Evolutionary conservation across 2,329 filamentous ascomycete species (phyloP).

Genomic region (Sporothrix dimorphospora): DNA sequence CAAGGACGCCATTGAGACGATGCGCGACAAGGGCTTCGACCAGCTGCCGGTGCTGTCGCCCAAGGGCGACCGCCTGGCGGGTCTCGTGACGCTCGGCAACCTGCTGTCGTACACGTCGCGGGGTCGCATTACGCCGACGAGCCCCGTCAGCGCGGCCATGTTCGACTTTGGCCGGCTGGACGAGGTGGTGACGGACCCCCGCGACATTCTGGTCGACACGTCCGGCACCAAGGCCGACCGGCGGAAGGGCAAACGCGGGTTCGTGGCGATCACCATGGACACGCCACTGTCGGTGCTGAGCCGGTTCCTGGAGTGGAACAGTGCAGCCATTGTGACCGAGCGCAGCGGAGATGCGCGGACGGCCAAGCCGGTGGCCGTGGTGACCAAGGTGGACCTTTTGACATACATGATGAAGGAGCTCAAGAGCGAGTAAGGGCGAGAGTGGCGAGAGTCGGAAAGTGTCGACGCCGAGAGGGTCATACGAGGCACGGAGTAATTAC

Average conservation of each 20-base stretch:
- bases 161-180: slow-evolving; percentile 89
- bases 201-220: slow-evolving; percentile 55
- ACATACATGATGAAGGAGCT: slow-evolving; percentile 80
- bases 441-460: neutral
- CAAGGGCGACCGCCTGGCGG: slow-evolving; percentile 73
- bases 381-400: slow-evolving; percentile 94
- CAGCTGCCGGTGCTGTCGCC: slow-evolving; percentile 87
- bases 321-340: slow-evolving; percentile 91
- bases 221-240: slow-evolving; percentile 26
- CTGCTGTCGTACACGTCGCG: slow-evolving; percentile 87
- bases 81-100: slow-evolving; percentile 93
- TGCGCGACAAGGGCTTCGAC: slow-evolving; percentile 98
- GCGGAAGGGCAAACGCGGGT: slow-evolving; percentile 62
- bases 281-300: slow-evolving; percentile 82
- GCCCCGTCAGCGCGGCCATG: slow-evolving; percentile 85
- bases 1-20: slow-evolving; percentile 90
- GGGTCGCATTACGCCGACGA: slow-evolving; percentile 74
- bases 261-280: slow-evolving; percentile 91
- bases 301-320: slow-evolving; percentile 98
- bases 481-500: neutral
- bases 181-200: slow-evolving; percentile 88
- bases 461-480: neutral
- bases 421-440: slow-evolving; percentile 42
- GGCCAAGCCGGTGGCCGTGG: slow-evolving; percentile 82
- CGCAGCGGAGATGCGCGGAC: slow-evolving; percentile 57